Conservation (phyloP, 768 basidiomycete genomes). For the Guyanaporus albipodus region DNA sequence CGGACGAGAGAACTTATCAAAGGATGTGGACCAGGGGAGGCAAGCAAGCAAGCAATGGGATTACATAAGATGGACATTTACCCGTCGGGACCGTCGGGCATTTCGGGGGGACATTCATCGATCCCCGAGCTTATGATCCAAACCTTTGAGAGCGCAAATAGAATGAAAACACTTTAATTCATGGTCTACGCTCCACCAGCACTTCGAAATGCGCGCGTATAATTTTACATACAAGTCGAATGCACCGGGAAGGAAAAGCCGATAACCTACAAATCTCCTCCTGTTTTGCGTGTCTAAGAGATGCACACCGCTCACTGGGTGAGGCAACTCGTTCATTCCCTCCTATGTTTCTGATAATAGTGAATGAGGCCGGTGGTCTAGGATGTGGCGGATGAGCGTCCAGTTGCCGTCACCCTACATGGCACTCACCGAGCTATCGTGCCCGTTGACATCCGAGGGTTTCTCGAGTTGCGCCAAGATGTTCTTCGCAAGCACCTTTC, state of each 20-base stretch:
- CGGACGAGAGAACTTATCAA: no score
- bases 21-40: slow-evolving; percentile 1
- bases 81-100: no score
- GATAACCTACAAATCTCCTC: slow-evolving; percentile 7
- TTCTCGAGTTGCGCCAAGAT: slow-evolving; percentile 86
- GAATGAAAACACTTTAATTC: no score
- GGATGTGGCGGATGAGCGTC: slow-evolving; percentile 4
- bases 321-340: slow-evolving; percentile 50
- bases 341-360: slow-evolving; percentile 89
- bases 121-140: no score
- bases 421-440: slow-evolving; percentile 72
- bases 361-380: slow-evolving; percentile 96
- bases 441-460: slow-evolving; percentile 75
- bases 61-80: slow-evolving; percentile 12
- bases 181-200: no score
- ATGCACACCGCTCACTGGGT: no score
- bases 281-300: background rate
- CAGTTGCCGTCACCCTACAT: background rate
- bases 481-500: slow-evolving; percentile 95
- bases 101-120: no score
- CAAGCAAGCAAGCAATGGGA: background rate
- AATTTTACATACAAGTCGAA: slow-evolving; percentile 11
- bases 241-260: background rate
- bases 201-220: no score
- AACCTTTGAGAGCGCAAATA: no score